Evolutionary conservation across 352 stramenopile genomes (phyloP).

Genomic region (Pythium rishiriense): DNA sequence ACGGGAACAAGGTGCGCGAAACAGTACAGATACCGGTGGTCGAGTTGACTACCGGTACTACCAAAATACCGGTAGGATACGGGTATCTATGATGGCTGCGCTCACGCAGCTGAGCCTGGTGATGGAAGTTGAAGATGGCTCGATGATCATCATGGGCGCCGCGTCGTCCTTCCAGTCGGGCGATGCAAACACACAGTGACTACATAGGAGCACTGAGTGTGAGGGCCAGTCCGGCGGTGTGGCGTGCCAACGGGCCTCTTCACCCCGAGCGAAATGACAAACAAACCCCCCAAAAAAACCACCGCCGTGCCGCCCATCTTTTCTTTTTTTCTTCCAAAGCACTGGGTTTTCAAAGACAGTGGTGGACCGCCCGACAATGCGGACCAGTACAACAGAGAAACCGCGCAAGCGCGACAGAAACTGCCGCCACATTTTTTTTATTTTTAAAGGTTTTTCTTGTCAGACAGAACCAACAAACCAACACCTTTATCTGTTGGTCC

Average conservation of each 20-base stretch:
- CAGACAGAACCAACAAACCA: too few species aligned
- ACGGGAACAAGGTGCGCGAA: too few species aligned
- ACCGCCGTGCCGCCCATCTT: too few species aligned
- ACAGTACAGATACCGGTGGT: slow-evolving; percentile 1
- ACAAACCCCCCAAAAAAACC: too few species aligned
- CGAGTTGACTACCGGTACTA: background rate
- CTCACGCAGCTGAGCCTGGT: slow-evolving; percentile 1
- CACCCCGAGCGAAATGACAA: too few species aligned
- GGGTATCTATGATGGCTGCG: background rate
- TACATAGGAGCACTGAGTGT: too few species aligned
- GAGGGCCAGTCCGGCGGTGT: too few species aligned
- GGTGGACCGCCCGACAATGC: background rate
- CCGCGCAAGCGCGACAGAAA: background rate
- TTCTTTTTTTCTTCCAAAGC: too few species aligned
- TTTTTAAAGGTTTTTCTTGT: too few species aligned
- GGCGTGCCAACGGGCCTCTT: too few species aligned
- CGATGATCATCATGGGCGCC: background rate
- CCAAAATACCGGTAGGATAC: background rate
- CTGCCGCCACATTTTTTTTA: background rate
- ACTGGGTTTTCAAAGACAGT: too few species aligned
- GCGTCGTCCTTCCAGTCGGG: background rate
- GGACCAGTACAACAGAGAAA: slow-evolving; percentile 2
- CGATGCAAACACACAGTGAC: background rate
- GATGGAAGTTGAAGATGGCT: slow-evolving; percentile 3
- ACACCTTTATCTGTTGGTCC: too few species aligned